Evolutionary conservation across 2,329 filamentous ascomycete species (phyloP), one percentile per base, ranked within the genome.

Genomic region (Falciphora oryzae): DNA sequence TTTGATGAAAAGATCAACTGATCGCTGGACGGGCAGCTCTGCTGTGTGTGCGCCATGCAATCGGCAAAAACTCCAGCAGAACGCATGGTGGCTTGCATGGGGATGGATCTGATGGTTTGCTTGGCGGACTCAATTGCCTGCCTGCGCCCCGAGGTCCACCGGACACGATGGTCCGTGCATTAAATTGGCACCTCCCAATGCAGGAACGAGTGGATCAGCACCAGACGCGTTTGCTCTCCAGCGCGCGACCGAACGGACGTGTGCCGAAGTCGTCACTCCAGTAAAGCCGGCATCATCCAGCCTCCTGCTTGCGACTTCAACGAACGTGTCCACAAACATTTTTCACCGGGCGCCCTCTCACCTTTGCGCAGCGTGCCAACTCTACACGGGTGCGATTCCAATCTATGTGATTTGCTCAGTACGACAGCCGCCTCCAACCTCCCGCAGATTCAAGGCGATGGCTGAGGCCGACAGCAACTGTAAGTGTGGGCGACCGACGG

Each of bases 381-480:
- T 44, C 14, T 44, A 44, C 38, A 18, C 38, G 16, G 38, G 8
- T 13, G 8, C 32, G 32, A 32, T 32, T 13, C 2, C 38, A 18
- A 13, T 4, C 38, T 44, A 6, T 44, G 38, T 44, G 38, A 44
- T 18, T 44, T 18, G 14, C 38, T 44, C 2, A 4, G 38, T 16
- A 44, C 2, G 16, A 35, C 11, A 3, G 32, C 32, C 32, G 11
- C 32, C 13, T 35, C 32, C 16, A 2, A 44, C 16, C 14, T 44
- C 38, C 14, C 38, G 13, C 14, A 18, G 14, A 16, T 44, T 7
- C 38, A 53, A 25, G n/a, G 44, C 31, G 35, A 64, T 64, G 63
- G 57, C 56, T 25, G n/a, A 56, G 25, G 57, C 32, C 50, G 44
- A 62, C 61, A 44, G 59, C 53, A 64, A 11, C 27, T 64, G 63